Evolutionary conservation across 2,329 filamentous ascomycete genomes (phyloP).

Genomic region (Colletotrichum noveboracense): DNA sequence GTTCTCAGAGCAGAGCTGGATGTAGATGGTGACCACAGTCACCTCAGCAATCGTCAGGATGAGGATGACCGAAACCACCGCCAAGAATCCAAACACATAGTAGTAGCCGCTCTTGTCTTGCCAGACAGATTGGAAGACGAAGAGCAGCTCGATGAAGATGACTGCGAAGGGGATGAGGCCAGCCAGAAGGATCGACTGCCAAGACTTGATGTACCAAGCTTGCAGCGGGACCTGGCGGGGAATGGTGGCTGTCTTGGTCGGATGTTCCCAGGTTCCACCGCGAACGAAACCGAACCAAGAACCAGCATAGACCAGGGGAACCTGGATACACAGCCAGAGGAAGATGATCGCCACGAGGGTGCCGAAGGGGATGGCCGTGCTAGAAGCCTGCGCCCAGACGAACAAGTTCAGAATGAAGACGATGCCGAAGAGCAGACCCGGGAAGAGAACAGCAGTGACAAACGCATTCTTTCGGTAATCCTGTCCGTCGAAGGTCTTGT

Average conservation of each 20-base stretch:
- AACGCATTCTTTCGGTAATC: conserved; percentile 79
- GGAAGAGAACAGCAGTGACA: conserved; percentile 79
- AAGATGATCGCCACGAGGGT: conserved; percentile 75
- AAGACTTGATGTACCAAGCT: conserved; percentile 74
- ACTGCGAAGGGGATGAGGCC: conserved; percentile 86
- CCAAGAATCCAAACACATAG: conserved; percentile 88
- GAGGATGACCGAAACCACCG: conserved; percentile 74
- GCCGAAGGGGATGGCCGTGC: conserved; percentile 83
- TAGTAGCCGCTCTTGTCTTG: conserved; percentile 92
- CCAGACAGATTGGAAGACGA: conserved; percentile 87
- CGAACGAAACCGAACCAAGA: conserved; percentile 77
- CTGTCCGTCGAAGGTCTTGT: conserved; percentile 80
- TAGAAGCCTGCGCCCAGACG: conserved; percentile 88
- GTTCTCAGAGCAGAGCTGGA: conserved; percentile 84
- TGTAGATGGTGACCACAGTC: conserved; percentile 82
- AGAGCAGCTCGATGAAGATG: conserved; percentile 86
- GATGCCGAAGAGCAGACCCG: conserved; percentile 76
- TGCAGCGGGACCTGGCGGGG: conserved; percentile 77
- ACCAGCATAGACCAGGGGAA: conserved; percentile 82
- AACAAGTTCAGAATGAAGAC: conserved; percentile 86
- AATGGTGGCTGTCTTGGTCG: conserved; percentile 76
- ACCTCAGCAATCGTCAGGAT: conserved; percentile 82
- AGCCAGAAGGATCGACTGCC: conserved; percentile 71
- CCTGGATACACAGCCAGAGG: conserved; percentile 85
- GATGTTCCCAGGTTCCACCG: conserved; percentile 76